A percentile compares a stretch with the other conserved stretches of the same genome.
Evolutionary conservation across 192 early-diverging fungal genomes (phyloP).

Genomic region (Neocallimastix lanati): DNA sequence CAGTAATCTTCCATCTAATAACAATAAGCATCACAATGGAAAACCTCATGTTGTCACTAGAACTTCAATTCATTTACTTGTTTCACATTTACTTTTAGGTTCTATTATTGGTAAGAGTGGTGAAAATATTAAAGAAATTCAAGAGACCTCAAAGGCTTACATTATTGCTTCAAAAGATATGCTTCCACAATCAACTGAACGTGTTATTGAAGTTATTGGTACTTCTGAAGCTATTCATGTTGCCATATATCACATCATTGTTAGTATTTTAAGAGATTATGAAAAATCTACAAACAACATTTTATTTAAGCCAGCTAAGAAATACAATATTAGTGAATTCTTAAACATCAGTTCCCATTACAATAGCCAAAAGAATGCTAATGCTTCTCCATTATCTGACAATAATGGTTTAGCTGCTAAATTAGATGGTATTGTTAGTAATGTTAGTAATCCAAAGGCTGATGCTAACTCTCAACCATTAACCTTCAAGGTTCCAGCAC

Average conservation of each 20-base stretch:
- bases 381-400: neutral
- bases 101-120: constrained; percentile 88
- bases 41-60: neutral
- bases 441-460: neutral
- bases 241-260: neutral
- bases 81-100: constrained; percentile 79
- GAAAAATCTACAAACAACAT: neutral
- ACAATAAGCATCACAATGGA: neutral
- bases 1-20: neutral
- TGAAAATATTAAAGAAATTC: constrained; percentile 86
- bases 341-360: neutral
- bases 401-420: neutral
- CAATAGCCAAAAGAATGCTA: neutral
- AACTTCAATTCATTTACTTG: constrained; percentile 51
- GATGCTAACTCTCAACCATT: neutral
- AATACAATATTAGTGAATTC: neutral
- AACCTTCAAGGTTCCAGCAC: neutral
- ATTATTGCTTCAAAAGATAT: constrained; percentile 80
- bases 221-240: constrained; percentile 49
- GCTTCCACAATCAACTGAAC: constrained; percentile 83
- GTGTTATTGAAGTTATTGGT: constrained; percentile 75
- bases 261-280: neutral
- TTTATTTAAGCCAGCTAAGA: neutral
- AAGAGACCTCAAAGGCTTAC: constrained; percentile 69
- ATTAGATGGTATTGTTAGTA: neutral